Evolutionary conservation across 1,284 basidiomycete species (phyloP).

Genomic region (Moesziomyces globuligerus): DNA sequence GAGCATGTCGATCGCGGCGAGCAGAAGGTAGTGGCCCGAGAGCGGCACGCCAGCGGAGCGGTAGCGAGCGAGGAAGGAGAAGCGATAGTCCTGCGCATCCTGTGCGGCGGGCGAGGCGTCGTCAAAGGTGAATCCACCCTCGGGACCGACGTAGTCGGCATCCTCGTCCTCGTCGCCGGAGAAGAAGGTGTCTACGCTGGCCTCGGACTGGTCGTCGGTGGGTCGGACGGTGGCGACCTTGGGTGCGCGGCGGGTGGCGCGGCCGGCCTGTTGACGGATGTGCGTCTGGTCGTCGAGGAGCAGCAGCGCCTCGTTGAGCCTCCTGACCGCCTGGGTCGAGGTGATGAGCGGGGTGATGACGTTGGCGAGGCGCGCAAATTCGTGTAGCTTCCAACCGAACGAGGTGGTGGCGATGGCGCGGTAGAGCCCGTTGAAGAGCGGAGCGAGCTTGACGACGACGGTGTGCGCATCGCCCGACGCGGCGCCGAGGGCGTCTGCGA

Average conservation of each 20-base stretch:
- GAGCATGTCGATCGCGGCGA: slow-evolving; percentile 83
- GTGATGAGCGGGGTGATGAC: slow-evolving; percentile 73
- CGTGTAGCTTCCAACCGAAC: slow-evolving; percentile 77
- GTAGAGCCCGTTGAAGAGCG: slow-evolving; percentile 85
- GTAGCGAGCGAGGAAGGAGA: slow-evolving; percentile 80
- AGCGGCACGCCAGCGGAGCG: slow-evolving; percentile 78
- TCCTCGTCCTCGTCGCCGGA: slow-evolving; percentile 56
- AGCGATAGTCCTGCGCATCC: slow-evolving; percentile 53
- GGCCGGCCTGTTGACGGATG: slow-evolving; percentile 68
- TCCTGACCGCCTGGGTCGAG: slow-evolving; percentile 73
- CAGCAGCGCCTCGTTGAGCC: slow-evolving; percentile 70
- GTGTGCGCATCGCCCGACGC: slow-evolving; percentile 74
- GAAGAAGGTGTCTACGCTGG: slow-evolving; percentile 69
- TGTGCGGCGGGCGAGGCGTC: slow-evolving; percentile 13
- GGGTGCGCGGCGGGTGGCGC: slow-evolving; percentile 49
- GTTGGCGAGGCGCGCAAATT: slow-evolving; percentile 76
- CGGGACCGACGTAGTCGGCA: slow-evolving; percentile 35
- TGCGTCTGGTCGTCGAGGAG: slow-evolving; percentile 65
- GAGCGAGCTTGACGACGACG: slow-evolving; percentile 77
- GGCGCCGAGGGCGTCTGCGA: slow-evolving; percentile 30
- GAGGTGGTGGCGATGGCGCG: slow-evolving; percentile 81
- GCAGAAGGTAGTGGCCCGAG: slow-evolving; percentile 85
- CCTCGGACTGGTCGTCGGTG: slow-evolving; percentile 47
- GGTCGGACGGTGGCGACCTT: slow-evolving; percentile 51
- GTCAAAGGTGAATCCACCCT: slow-evolving; percentile 52